These are phyloP conservation scores for Ilex paraguariensis DNA, from an alignment of 305 asterid genomes.

Conservation along the genomic window DNA sequence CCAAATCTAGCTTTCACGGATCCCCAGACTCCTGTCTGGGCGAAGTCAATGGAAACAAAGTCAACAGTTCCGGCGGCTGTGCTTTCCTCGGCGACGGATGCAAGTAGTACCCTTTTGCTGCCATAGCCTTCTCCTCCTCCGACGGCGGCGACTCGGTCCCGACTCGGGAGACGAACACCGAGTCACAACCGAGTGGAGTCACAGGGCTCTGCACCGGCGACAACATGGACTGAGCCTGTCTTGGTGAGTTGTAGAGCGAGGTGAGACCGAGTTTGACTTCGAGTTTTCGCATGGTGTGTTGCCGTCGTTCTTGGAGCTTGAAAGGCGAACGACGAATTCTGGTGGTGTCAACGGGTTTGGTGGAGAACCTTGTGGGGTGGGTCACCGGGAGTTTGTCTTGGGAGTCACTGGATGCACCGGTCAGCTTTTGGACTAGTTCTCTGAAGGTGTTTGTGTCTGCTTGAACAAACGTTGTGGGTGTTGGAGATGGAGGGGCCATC, in stretches of 20 bases:
- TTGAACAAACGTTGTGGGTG: background rate
- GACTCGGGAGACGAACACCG: background rate
- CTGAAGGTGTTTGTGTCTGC: background rate
- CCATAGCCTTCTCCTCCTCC: background rate
- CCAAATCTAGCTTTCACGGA: no score
- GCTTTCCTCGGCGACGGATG: background rate
- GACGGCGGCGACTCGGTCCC: background rate
- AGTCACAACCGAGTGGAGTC: background rate
- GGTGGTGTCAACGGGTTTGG: background rate
- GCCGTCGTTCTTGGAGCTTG: conserved; percentile 1
- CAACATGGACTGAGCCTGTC: background rate
- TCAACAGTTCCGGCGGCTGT: background rate
- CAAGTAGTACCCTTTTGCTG: background rate
- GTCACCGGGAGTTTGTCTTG: background rate
- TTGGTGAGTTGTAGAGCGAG: background rate
- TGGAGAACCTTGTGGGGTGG: background rate
- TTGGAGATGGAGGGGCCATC: background rate
- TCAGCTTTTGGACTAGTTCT: background rate
- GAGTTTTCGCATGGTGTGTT: background rate
- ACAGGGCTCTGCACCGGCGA: background rate
- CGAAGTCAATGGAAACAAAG: background rate
- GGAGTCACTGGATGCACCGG: background rate
- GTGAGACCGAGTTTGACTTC: background rate
- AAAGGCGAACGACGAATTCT: background rate
- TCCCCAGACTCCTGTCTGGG: background rate